These are phyloP conservation scores for Alternaria arbusti DNA, from an alignment of 2,329 filamentous ascomycete genomes.

Conservation along the genomic window DNA sequence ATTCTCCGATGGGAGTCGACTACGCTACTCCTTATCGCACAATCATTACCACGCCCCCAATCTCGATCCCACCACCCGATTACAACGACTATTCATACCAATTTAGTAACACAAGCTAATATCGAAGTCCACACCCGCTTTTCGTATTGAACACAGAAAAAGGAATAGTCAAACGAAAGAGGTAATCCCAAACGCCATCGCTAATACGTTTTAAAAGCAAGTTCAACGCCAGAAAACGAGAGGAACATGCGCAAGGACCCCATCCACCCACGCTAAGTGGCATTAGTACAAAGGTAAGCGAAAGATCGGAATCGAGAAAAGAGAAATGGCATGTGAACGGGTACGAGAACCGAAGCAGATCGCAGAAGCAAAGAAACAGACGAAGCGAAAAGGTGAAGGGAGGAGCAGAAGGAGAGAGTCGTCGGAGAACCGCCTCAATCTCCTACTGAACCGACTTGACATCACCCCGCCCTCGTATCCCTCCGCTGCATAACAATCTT, in stretches of 20 bases:
- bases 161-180: background rate
- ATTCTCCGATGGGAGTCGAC: background rate
- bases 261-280: conserved; percentile 6
- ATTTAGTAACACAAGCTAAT: conserved; percentile 10
- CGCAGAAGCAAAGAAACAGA: background rate
- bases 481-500: conserved; percentile 41
- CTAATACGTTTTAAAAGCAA: conserved; percentile 19
- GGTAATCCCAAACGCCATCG: conserved; percentile 30
- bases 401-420: background rate
- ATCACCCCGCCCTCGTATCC: conserved; percentile 14
- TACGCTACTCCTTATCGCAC: background rate
- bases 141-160: background rate
- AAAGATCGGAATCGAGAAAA: background rate
- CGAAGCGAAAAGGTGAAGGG: background rate
- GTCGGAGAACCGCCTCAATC: background rate
- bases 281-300: conserved; percentile 3
- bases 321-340: background rate
- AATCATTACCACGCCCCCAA: background rate
- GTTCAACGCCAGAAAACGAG: background rate
- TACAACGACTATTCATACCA: conserved; percentile 6
- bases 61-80: background rate
- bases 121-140: background rate
- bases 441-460: background rate
- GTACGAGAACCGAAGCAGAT: background rate
- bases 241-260: background rate